Evolutionary conservation across 176 grass and related monocot genomes (phyloP).

Genomic region (Raddia distichophylla): DNA sequence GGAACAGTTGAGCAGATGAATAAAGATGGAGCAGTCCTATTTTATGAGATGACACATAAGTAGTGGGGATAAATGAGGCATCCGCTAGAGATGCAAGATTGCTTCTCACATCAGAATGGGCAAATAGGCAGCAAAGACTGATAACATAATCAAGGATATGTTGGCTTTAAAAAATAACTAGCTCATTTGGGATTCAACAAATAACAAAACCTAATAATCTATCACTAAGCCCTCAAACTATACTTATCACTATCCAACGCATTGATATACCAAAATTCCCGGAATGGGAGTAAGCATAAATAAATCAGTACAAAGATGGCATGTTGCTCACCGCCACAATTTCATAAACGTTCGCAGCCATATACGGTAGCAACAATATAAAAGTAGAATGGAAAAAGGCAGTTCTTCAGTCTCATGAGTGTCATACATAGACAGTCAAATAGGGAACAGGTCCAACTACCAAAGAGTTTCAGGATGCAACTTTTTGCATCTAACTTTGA

Average conservation of each 20-base stretch:
- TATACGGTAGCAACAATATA: conserved; percentile 16
- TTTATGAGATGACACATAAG: too few relatives aligned
- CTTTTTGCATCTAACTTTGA: conserved; percentile 47
- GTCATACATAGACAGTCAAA: conserved; percentile 35
- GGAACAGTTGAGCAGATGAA: too few relatives aligned
- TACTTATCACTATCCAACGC: neutral
- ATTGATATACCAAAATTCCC: neutral
- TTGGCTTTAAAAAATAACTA: neutral
- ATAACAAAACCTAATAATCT: too few relatives aligned
- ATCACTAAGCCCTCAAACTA: too few relatives aligned
- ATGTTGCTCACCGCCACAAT: neutral
- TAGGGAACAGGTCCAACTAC: conserved; percentile 35
- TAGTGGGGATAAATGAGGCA: too few relatives aligned
- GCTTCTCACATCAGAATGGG: too few relatives aligned
- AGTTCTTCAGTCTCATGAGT: conserved; percentile 34
- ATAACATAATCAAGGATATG: neutral
- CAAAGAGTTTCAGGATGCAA: conserved; percentile 46
- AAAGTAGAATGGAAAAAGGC: neutral
- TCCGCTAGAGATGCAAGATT: too few relatives aligned
- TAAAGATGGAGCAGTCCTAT: too few relatives aligned
- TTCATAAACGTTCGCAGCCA: conserved; percentile 40
- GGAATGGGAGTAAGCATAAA: neutral
- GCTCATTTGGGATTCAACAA: neutral
- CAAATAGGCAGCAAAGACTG: neutral
- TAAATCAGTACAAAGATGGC: neutral